Conservation (phyloP, 164 flowering plant species). For the Kingdonia uniflora region DNA sequence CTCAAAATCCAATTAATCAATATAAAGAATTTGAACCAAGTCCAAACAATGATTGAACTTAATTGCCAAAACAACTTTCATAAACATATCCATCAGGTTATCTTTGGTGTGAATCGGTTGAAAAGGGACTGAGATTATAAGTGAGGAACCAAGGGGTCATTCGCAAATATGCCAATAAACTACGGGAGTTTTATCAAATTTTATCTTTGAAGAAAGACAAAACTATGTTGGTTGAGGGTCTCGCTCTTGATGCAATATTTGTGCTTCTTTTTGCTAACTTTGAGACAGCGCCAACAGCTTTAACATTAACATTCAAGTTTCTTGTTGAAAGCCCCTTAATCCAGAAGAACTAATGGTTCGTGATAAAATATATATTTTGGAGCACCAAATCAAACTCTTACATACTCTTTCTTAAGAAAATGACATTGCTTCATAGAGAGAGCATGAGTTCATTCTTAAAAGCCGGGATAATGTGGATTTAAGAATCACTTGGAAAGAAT, state of each 20-base stretch:
- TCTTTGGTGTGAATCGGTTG: no score
- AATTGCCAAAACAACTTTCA: no score
- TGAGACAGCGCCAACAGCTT: constrained; percentile 21
- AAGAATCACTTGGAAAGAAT: constrained; percentile 26
- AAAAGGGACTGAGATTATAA: background rate
- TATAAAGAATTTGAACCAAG: no score
- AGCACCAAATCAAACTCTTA: background rate
- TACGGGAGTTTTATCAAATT: background rate
- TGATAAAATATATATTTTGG: background rate
- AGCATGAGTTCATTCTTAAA: constrained; percentile 20
- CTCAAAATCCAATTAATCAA: no score
- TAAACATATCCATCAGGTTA: no score
- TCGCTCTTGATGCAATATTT: constrained; percentile 20
- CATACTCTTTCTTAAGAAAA: background rate
- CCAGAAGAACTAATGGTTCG: constrained; percentile 50
- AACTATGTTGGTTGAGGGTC: constrained; percentile 16
- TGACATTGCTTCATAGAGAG: constrained; percentile 14
- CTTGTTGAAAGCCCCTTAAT: constrained; percentile 47
- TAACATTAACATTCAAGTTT: constrained; percentile 17
- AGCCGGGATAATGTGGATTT: constrained; percentile 17
- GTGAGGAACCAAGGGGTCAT: no score
- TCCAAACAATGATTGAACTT: no score
- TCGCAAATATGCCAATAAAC: no score
- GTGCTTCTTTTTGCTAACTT: constrained; percentile 27
- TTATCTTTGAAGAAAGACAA: constrained; percentile 17